phyloP scores from a whole-genome alignment of 768 basidiomycete species.

The Hysterangium stoloniferum region DNA sequence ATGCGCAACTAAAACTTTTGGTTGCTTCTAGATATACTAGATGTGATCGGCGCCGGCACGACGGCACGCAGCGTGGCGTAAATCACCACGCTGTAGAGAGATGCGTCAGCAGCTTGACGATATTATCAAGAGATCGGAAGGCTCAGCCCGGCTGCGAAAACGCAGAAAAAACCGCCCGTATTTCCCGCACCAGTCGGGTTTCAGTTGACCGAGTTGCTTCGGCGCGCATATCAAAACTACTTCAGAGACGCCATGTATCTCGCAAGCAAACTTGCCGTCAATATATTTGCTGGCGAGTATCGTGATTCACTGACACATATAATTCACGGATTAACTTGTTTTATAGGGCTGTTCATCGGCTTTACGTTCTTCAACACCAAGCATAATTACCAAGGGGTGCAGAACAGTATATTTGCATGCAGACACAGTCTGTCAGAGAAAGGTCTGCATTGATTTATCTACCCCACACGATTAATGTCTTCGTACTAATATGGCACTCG shows the following conservation, averaged over 20 bases:
- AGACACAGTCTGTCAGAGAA: too few species aligned
- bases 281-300: slow-evolving; percentile 7
- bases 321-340: slow-evolving; percentile 19
- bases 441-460: too few species aligned
- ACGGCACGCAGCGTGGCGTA: slow-evolving; percentile 52
- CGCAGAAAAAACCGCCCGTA: slow-evolving; percentile 27
- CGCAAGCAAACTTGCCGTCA: slow-evolving; percentile 37
- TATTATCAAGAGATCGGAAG: slow-evolving; percentile 28
- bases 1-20: not conserved
- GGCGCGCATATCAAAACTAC: slow-evolving; percentile 37
- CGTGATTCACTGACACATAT: not conserved
- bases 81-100: slow-evolving; percentile 42
- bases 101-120: slow-evolving; percentile 44
- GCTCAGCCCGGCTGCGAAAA: slow-evolving; percentile 20
- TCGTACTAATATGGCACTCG: too few species aligned
- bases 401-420: slow-evolving; percentile 62
- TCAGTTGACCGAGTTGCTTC: slow-evolving; percentile 38
- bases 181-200: slow-evolving; percentile 48
- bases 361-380: slow-evolving; percentile 58
- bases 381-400: slow-evolving; percentile 46
- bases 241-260: slow-evolving; percentile 55
- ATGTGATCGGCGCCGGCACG: slow-evolving; percentile 69
- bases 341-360: slow-evolving; percentile 31
- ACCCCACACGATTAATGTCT: too few species aligned
- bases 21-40: slow-evolving; percentile 35